Percentiles rank a stretch among this genome's conserved stretches.
phyloP scores from a whole-genome alignment of 1,284 basidiomycete genomes.

The Cerioporus squamosus region DNA sequence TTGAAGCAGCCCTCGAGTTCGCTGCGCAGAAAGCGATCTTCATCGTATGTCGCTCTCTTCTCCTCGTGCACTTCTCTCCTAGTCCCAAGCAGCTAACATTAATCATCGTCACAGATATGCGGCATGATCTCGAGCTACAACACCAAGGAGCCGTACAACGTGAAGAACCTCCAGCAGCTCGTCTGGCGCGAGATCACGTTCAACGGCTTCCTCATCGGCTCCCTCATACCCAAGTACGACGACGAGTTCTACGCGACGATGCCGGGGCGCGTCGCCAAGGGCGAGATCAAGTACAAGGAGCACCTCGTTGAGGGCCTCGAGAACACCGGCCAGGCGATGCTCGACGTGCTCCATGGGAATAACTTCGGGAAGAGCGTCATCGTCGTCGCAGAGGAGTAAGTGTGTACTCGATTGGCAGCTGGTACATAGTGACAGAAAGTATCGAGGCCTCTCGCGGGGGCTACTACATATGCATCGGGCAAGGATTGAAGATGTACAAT shows the following conservation, averaged over 20 bases:
- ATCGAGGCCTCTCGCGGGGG: too few species aligned
- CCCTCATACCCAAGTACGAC: slow-evolving; percentile 42
- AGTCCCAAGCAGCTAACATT: too few species aligned
- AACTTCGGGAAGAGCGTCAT: slow-evolving; percentile 66
- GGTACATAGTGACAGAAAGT: too few species aligned
- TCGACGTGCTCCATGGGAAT: slow-evolving; percentile 56
- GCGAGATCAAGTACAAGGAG: slow-evolving; percentile 65
- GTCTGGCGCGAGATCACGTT: slow-evolving; percentile 57
- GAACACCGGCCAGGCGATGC: slow-evolving; percentile 52
- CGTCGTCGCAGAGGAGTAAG: slow-evolving; percentile 45
- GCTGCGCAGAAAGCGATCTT: slow-evolving; percentile 56
- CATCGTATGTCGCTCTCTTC: slow-evolving; percentile 45
- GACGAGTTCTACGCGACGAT: slow-evolving; percentile 56
- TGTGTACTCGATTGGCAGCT: too few species aligned
- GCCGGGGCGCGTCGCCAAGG: slow-evolving; percentile 53
- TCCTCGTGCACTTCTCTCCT: too few species aligned
- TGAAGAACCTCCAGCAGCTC: slow-evolving; percentile 42
- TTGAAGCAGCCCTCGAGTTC: slow-evolving; percentile 57
- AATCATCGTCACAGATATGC: slow-evolving; percentile 23
- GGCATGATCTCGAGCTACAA: slow-evolving; percentile 40
- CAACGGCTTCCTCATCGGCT: slow-evolving; percentile 61
- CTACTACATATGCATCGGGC: too few species aligned
- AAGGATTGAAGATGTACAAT: too few species aligned
- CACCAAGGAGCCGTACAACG: slow-evolving; percentile 21
- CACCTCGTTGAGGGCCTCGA: slow-evolving; percentile 56